Evolutionary conservation across 176 grass and related monocot species (phyloP).

Genomic region (Triticum monococcum): DNA sequence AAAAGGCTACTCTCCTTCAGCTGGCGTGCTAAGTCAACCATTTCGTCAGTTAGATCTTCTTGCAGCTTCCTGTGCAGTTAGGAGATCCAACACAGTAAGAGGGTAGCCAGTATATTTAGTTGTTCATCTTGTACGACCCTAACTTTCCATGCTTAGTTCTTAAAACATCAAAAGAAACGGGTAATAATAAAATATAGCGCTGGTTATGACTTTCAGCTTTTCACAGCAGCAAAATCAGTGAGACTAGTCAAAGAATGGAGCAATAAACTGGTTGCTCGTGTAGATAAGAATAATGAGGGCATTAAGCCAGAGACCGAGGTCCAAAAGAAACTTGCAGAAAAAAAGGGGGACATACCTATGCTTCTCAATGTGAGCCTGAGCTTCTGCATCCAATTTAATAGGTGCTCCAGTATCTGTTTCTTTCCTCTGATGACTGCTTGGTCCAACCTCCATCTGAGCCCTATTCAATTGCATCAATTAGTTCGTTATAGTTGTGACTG

Average conservation of each 20-base stretch:
- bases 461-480: conserved; percentile 30
- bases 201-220: not conserved
- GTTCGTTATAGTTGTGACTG: not conserved
- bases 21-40: conserved; percentile 76
- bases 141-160: not conserved
- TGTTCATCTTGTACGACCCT: not conserved
- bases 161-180: not conserved
- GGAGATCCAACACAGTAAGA: conserved; percentile 4
- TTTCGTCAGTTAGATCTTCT: conserved; percentile 95
- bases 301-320: not conserved
- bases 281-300: not conserved
- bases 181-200: not conserved
- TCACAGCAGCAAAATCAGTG: not conserved
- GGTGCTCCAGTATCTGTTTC: conserved; percentile 49
- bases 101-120: not conserved
- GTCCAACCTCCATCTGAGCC: conserved; percentile 40
- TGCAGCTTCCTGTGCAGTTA: conserved; percentile 66
- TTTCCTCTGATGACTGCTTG: conserved; percentile 44
- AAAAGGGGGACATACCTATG: conserved; percentile 52
- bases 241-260: not conserved
- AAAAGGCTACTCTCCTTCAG: conserved; percentile 80
- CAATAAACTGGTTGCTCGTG: not conserved
- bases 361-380: conserved; percentile 76
- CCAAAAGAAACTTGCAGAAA: not conserved
- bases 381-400: conserved; percentile 82